phyloP scores from a whole-genome alignment of 176 grass and related monocot species.

The Lolium perenne region DNA sequence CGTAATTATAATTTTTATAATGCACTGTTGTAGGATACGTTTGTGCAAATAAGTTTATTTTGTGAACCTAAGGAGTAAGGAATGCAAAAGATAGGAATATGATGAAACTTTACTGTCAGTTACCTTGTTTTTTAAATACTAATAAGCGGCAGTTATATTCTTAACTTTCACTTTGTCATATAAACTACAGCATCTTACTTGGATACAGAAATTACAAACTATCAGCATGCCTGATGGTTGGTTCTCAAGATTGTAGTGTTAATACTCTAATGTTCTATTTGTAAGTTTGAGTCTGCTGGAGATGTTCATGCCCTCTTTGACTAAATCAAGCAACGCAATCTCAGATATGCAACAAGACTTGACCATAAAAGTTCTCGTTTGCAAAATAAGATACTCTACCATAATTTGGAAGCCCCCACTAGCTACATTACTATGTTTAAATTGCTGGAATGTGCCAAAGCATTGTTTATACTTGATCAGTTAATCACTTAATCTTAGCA shows the following conservation, averaged over 20 bases:
- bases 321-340: conserved; percentile 24
- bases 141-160: neutral
- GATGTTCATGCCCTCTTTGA: conserved; percentile 10
- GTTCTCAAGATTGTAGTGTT: conserved; percentile 7
- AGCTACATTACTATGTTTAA: conserved; percentile 1
- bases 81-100: conserved; percentile 12
- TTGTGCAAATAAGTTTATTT: conserved; percentile 14
- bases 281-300: conserved; percentile 24
- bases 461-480: neutral
- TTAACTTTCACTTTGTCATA: conserved; percentile 31
- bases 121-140: neutral
- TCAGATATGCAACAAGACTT: conserved; percentile 13
- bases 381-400: neutral
- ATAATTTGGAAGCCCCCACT: neutral
- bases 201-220: conserved; percentile 16
- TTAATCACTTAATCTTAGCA: neutral
- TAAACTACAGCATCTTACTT: conserved; percentile 14
- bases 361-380: neutral
- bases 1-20: conserved; percentile 4
- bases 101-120: conserved; percentile 18
- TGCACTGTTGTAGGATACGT: conserved; percentile 12
- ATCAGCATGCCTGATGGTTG: neutral
- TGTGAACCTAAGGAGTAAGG: conserved; percentile 5
- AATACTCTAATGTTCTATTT: neutral
- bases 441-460: neutral